Base-by-base conservation (phyloP, 371 early-diverging fungal genomes). In the Mucor saturninus region DNA sequence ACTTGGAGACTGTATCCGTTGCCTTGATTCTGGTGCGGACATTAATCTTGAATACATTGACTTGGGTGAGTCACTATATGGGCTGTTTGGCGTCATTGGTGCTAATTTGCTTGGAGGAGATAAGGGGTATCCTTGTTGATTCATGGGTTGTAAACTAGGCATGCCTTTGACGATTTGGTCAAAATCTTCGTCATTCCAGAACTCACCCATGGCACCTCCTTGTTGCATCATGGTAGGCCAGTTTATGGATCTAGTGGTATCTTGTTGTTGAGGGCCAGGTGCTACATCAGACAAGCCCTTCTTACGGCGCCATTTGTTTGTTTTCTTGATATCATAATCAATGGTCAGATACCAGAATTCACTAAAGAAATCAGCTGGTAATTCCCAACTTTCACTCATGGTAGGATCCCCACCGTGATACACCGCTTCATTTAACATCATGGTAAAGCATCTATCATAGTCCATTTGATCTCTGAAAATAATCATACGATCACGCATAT, bases 401-500 rank as follows among this genome's bases (percentile, higher is more conserved):
- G 84, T 73, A 8, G 86, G 86, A 52, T 83, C 83, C 8, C 84
- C 86, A 28, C 76, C 78, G 42, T 83, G 82, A 53, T 81, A 85
- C 5, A 80, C 72, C 1, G 85, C 81, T 9, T 74, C 80, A n/a
- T 68, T 77, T 28, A 82, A 46, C 9, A 86, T 58, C 66, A 85
- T 64, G 30, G 77, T 67, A 56, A 84, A 83, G 30, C 84, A 83
- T 2, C 80, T 77, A n/a, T 86, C 87, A 30, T 84, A 80, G 45
- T 86, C 82, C 72, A 79, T 85, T 10, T 72, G 65, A 40, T 80
- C 74, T 54, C 84, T 72, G 52, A 85, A 85, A 5, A 86, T 54
- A 62, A 86, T 86, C 87, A 86, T 86, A 54, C 83, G 68, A 35
- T 85, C 87, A 42, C 85, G 74, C 70, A 84, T 80, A 55, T 80